Evolutionary conservation across 352 stramenopile species (phyloP).

Genomic region (Phytophthora cactorum): DNA sequence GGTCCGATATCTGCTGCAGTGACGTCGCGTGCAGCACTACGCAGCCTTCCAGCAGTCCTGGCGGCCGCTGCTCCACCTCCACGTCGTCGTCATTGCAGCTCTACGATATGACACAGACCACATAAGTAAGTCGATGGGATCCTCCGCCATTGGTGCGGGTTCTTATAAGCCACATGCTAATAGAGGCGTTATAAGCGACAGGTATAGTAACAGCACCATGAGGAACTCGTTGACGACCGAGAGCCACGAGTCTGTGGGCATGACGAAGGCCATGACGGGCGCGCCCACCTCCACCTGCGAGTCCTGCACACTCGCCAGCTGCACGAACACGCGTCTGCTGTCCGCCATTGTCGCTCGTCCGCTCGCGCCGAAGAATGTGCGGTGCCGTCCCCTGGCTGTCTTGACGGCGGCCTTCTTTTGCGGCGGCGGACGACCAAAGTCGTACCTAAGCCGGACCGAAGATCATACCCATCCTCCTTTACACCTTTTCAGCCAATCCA

Average conservation of each 20-base stretch:
- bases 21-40: slow-evolving; percentile 63
- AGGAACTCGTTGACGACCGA: slow-evolving; percentile 81
- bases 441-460: slow-evolving; percentile 26
- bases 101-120: slow-evolving; percentile 33
- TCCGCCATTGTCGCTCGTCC: slow-evolving; percentile 48
- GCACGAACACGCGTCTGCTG: slow-evolving; percentile 75
- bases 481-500: slow-evolving; percentile 12
- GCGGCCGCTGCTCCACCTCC: slow-evolving; percentile 60
- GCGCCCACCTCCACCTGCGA: slow-evolving; percentile 25
- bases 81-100: slow-evolving; percentile 82
- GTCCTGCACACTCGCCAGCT: slow-evolving; percentile 48
- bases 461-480: slow-evolving; percentile 15
- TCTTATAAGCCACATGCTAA: slow-evolving; percentile 4
- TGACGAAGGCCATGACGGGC: slow-evolving; percentile 70
- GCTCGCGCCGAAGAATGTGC: slow-evolving; percentile 10
- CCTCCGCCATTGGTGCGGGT: neutral
- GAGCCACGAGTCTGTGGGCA: slow-evolving; percentile 65
- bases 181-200: slow-evolving; percentile 4
- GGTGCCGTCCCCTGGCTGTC: slow-evolving; percentile 14
- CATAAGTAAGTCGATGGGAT: neutral
- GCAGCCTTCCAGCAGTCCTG: slow-evolving; percentile 62
- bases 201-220: slow-evolving; percentile 53
- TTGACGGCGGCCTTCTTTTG: slow-evolving; percentile 17
- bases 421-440: slow-evolving; percentile 11
- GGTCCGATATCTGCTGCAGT: slow-evolving; percentile 47